These are phyloP conservation scores for Trematosphaeria pertusa DNA, from an alignment of 2,329 filamentous ascomycete species.

Conservation along the genomic window DNA sequence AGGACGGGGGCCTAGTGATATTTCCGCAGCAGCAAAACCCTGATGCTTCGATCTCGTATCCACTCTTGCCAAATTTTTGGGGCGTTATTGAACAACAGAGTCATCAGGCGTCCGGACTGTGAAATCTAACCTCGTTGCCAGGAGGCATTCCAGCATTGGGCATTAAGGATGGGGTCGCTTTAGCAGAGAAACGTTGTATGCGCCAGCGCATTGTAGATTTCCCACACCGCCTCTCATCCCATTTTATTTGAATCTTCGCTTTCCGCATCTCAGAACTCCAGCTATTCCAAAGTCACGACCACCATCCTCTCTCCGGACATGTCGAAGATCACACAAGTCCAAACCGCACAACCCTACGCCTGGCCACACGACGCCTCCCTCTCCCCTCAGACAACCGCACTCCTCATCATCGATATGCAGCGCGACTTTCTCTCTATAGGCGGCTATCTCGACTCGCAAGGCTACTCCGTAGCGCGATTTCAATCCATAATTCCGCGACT, in stretches of 20 bases:
- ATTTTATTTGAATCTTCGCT: too few species aligned
- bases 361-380: slow-evolving; percentile 53
- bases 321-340: slow-evolving; percentile 24
- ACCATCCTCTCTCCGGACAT: slow-evolving; percentile 9
- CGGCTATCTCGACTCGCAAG: slow-evolving; percentile 60
- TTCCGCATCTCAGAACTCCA: too few species aligned
- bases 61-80: too few species aligned
- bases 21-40: too few species aligned
- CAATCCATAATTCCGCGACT: slow-evolving; percentile 55
- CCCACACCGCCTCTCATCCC: neutral
- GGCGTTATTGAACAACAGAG: too few species aligned
- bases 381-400: slow-evolving; percentile 53
- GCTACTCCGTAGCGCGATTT: slow-evolving; percentile 51
- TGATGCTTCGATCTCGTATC: too few species aligned
- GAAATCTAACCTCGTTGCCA: too few species aligned
- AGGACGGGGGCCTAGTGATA: too few species aligned
- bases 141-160: too few species aligned
- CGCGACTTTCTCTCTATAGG: slow-evolving; percentile 58
- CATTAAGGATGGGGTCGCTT: too few species aligned
- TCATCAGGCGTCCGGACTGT: too few species aligned
- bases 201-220: neutral
- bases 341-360: slow-evolving; percentile 42
- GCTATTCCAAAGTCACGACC: too few species aligned
- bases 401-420: slow-evolving; percentile 64
- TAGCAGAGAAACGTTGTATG: neutral